A percentile compares a stretch with the other conserved stretches of the same genome.
phyloP scores from a whole-genome alignment of 495 filamentous ascomycete genomes.

The Hapsidospora chrysogenum region DNA sequence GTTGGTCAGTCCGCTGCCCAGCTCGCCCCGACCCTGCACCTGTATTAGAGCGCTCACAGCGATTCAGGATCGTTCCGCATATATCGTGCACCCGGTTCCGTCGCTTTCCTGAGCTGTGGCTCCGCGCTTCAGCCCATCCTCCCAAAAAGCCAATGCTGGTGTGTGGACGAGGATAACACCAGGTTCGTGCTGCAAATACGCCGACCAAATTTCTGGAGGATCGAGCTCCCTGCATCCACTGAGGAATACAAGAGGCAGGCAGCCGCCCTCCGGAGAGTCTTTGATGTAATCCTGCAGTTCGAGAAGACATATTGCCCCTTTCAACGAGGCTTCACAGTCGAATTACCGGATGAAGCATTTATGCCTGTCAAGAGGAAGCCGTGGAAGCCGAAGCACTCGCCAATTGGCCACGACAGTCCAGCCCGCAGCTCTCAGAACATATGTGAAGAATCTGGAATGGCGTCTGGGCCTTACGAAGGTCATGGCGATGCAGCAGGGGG shows the following conservation, averaged over 20 bases:
- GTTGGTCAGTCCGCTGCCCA: slow-evolving; percentile 33
- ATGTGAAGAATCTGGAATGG: neutral
- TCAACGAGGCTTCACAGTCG: slow-evolving; percentile 53
- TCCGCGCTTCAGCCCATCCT: slow-evolving; percentile 66
- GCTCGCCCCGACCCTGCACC: neutral
- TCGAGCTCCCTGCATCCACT: slow-evolving; percentile 55
- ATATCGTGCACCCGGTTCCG: slow-evolving; percentile 63
- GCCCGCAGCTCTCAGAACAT: slow-evolving; percentile 7
- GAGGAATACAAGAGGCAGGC: slow-evolving; percentile 42
- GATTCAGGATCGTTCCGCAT: slow-evolving; percentile 53
- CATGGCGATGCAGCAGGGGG: too few species aligned
- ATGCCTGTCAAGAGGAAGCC: slow-evolving; percentile 50
- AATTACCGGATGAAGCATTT: slow-evolving; percentile 51
- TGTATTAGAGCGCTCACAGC: neutral
- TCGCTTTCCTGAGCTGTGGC: slow-evolving; percentile 74
- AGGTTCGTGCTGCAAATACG: slow-evolving; percentile 73
- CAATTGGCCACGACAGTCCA: slow-evolving; percentile 12
- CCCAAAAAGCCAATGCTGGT: slow-evolving; percentile 83
- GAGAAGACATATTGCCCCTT: slow-evolving; percentile 84
- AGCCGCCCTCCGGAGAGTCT: slow-evolving; percentile 47
- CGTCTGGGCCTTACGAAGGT: too few species aligned
- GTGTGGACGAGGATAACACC: slow-evolving; percentile 61
- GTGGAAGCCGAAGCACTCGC: slow-evolving; percentile 45
- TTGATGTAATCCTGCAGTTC: slow-evolving; percentile 58
- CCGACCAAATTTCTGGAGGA: slow-evolving; percentile 69